Conservation (phyloP, 805 yeast species). For the Candida stauntonica region DNA sequence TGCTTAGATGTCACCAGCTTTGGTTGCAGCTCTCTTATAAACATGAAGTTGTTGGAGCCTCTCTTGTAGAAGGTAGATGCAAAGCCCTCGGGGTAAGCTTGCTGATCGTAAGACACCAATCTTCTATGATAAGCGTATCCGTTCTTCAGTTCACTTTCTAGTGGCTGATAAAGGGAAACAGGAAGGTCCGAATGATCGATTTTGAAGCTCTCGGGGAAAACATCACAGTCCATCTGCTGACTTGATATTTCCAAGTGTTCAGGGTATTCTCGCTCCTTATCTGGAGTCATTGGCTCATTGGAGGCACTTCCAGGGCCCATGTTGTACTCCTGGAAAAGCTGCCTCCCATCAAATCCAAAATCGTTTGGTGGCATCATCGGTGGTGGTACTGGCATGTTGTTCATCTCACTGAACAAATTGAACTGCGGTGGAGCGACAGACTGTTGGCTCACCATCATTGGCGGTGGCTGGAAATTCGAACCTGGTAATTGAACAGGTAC, state of each 20-base stretch:
- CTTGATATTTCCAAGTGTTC: background rate
- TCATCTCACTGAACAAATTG: constrained; percentile 3
- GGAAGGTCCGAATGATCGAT: constrained; percentile 3
- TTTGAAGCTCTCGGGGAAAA: constrained; percentile 11
- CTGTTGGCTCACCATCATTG: no score
- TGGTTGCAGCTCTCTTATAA: constrained; percentile 45
- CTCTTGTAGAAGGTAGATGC: constrained; percentile 46
- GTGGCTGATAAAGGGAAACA: constrained; percentile 6
- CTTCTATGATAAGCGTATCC: background rate
- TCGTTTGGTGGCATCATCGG: no score
- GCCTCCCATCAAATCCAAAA: no score
- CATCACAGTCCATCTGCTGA: constrained; percentile 8
- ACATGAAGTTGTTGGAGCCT: constrained; percentile 47
- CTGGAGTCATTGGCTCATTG: background rate
- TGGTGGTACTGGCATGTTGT: no score
- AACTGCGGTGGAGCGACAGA: constrained; percentile 8
- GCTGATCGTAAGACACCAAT: constrained; percentile 15
- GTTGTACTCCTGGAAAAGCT: no score
- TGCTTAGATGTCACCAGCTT: constrained; percentile 39
- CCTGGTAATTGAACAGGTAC: background rate
- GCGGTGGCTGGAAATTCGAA: background rate
- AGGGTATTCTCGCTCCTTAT: no score
- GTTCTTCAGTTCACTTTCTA: background rate
- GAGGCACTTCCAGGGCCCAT: no score
- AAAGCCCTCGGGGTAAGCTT: constrained; percentile 43